These are phyloP conservation scores for Neofusicoccum parvum DNA, from an alignment of 2,329 filamentous ascomycete species.

Conservation along the genomic window DNA sequence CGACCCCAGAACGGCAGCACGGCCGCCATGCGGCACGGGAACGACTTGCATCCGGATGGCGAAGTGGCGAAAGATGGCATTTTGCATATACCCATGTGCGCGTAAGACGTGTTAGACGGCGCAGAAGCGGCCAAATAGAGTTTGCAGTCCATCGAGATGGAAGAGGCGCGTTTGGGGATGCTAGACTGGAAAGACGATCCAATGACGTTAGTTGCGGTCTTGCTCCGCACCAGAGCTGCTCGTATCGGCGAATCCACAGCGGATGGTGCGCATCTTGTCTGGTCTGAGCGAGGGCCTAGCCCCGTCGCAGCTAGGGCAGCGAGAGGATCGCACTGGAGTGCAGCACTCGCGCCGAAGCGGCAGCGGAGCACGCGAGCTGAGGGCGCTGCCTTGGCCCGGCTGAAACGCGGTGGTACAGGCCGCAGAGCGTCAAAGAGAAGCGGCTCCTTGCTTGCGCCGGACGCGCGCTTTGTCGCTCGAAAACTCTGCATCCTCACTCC, in stretches of 20 bases:
- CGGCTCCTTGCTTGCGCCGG: neutral
- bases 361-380: conserved; percentile 8
- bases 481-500: neutral
- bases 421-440: neutral
- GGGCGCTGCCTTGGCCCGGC: neutral
- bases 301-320: neutral
- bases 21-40: neutral
- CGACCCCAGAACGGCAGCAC: neutral
- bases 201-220: neutral
- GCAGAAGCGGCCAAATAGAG: neutral
- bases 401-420: neutral
- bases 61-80: neutral
- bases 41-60: neutral
- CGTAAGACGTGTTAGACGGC: neutral
- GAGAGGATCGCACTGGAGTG: neutral
- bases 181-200: neutral
- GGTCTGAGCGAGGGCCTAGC: neutral
- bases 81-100: neutral
- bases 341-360: neutral
- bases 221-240: neutral
- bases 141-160: neutral
- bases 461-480: neutral
- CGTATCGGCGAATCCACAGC: conserved; percentile 1
- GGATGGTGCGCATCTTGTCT: conserved; percentile 4
- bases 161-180: neutral